These are phyloP conservation scores for Aspergillus sp. DNA, from an alignment of 2,329 filamentous ascomycete species.

Conservation along the genomic window DNA sequence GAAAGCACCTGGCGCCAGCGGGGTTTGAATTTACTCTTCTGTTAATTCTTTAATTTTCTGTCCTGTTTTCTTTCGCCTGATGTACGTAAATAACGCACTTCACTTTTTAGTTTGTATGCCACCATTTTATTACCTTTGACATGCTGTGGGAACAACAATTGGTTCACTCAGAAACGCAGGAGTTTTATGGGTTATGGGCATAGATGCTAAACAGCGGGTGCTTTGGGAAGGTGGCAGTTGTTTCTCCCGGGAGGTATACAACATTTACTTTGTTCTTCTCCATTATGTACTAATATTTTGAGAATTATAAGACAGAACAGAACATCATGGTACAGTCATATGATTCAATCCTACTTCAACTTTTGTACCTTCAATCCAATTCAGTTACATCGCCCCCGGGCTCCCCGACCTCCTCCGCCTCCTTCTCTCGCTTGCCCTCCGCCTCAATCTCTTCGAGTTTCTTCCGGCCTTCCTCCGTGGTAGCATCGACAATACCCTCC, in stretches of 20 bases:
- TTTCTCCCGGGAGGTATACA: not conserved
- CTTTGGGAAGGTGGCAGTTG: not conserved
- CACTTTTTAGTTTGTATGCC: conserved; percentile 4
- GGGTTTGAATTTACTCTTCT: conserved; percentile 37
- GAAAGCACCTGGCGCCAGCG: conserved; percentile 66
- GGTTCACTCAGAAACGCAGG: not conserved
- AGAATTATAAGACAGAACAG: not conserved
- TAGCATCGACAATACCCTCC: conserved; percentile 92
- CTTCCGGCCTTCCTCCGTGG: conserved; percentile 79
- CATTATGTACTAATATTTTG: not conserved
- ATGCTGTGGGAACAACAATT: not conserved
- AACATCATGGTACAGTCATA: not conserved
- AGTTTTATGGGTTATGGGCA: not conserved
- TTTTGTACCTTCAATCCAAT: conserved; percentile 26
- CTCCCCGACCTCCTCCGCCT: conserved; percentile 53
- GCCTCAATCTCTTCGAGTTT: conserved; percentile 74
- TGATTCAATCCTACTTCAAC: not conserved
- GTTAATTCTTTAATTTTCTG: conserved; percentile 13
- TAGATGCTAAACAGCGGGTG: not conserved
- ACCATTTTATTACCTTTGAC: not conserved
- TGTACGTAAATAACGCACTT: conserved; percentile 22
- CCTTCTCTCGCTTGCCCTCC: conserved; percentile 39
- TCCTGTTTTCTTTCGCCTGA: conserved; percentile 14
- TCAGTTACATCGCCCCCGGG: conserved; percentile 51
- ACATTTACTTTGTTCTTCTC: not conserved